phyloP scores from a whole-genome alignment of 2,329 filamentous ascomycete genomes.

The Hymenoscyphus occultus region DNA sequence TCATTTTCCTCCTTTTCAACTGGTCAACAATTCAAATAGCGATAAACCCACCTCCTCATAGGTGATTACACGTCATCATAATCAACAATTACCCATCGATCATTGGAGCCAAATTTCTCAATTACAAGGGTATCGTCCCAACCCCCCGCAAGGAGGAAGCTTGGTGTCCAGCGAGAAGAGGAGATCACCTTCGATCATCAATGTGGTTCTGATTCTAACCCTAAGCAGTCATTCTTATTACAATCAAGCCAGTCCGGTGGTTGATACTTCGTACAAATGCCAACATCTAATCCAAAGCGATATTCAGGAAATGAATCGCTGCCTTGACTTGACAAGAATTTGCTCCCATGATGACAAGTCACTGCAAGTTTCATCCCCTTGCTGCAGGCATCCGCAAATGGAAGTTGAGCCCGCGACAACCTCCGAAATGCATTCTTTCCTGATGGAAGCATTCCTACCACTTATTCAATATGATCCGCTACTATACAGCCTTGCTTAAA shows the following conservation, averaged over 20 bases:
- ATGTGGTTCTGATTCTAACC: not conserved
- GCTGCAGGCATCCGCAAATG: conserved; percentile 15
- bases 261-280: too few relatives aligned
- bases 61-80: conserved; percentile 9
- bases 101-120: not conserved
- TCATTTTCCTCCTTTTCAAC: not conserved
- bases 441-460: not conserved
- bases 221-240: conserved; percentile 6
- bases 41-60: conserved; percentile 21
- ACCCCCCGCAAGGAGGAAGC: conserved; percentile 23
- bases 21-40: conserved; percentile 7
- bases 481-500: not conserved
- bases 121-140: not conserved
- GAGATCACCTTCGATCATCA: not conserved
- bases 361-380: not conserved
- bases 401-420: conserved; percentile 4
- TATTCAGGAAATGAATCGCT: not conserved
- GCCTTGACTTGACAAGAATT: not conserved
- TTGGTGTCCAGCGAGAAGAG: conserved; percentile 25
- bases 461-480: not conserved
- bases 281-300: too few relatives aligned
- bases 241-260: too few relatives aligned
- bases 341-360: conserved; percentile 2
- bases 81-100: not conserved
- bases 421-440: not conserved